Evolutionary conservation across 139 green algal genomes (phyloP).

Genomic region (Edaphochlamys debaryana): DNA sequence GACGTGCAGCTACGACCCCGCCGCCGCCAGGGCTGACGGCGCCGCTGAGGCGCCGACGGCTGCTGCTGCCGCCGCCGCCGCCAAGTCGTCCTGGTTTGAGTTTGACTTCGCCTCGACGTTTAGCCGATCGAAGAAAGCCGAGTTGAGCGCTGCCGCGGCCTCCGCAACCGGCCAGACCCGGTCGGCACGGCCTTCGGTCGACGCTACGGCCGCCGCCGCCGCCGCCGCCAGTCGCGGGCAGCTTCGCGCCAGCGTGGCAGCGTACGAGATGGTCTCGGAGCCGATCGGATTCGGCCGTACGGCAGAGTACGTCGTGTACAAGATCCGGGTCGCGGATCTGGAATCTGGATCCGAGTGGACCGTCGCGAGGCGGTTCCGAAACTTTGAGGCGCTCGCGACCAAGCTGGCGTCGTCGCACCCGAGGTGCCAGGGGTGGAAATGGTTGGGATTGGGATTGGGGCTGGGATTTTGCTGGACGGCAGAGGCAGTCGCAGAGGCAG

Average conservation of each 20-base stretch:
- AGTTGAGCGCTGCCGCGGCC: background rate
- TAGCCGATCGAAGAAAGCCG: background rate
- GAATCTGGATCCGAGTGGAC: conserved; percentile 67
- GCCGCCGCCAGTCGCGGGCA: background rate
- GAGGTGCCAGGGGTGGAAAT: too few relatives aligned
- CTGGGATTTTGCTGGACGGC: too few relatives aligned
- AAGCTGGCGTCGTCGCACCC: background rate
- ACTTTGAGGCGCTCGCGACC: conserved; percentile 19
- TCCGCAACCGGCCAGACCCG: background rate
- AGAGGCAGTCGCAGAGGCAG: too few relatives aligned
- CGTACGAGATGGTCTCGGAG: conserved; percentile 64
- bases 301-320: conserved; percentile 77
- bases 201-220: too few relatives aligned
- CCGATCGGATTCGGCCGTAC: conserved; percentile 1
- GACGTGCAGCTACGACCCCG: conserved; percentile 15
- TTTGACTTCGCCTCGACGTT: background rate
- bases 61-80: background rate
- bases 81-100: conserved; percentile 11
- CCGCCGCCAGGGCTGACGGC: background rate
- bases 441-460: too few relatives aligned
- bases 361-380: conserved; percentile 58
- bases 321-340: conserved; percentile 69
- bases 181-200: too few relatives aligned
- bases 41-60: background rate
- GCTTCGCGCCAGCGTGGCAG: conserved; percentile 58